A percentile compares a stretch with the other conserved stretches of the same genome.
These are phyloP conservation scores for Orbilia brochopaga DNA, from an alignment of 2,329 filamentous ascomycete genomes.

Conservation along the genomic window DNA sequence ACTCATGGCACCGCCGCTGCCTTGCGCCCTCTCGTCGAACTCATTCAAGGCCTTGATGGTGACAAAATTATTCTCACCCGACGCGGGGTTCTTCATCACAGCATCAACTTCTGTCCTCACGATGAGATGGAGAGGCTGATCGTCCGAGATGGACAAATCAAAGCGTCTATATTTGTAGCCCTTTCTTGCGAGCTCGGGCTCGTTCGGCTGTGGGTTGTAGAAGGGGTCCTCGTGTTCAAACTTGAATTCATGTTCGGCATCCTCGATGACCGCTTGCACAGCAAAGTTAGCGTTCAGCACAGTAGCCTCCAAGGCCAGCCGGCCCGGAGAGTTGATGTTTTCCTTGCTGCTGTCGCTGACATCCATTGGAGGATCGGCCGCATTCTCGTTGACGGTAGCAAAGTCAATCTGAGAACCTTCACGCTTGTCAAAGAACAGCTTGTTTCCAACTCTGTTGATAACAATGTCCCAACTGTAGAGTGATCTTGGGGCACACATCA, in stretches of 20 bases:
- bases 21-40: constrained; percentile 97
- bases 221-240: constrained; percentile 94
- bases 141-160: constrained; percentile 90
- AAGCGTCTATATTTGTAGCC: constrained; percentile 98
- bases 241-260: constrained; percentile 75
- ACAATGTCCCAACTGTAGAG: constrained; percentile 99
- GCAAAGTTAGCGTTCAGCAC: constrained; percentile 99
- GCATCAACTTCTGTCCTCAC: constrained; percentile 96
- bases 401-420: constrained; percentile 93
- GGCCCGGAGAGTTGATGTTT: constrained; percentile 87
- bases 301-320: constrained; percentile 93
- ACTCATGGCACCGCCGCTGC: constrained; percentile 91
- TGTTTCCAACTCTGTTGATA: constrained; percentile 88
- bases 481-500: constrained; percentile 96
- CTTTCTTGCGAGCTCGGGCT: constrained; percentile 91
- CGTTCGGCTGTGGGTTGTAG: constrained; percentile 92
- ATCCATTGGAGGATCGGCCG: constrained; percentile 90
- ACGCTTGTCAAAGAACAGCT: constrained; percentile 98
- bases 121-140: constrained; percentile 89
- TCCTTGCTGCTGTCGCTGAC: constrained; percentile 92
- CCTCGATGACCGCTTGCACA: constrained; percentile 90
- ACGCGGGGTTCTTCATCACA: constrained; percentile 91
- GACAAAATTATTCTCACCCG: constrained; percentile 86
- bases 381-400: constrained; percentile 99
- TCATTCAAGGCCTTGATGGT: constrained; percentile 97